Conservation (phyloP, 768 basidiomycete species). For the Butyriboletus loyo region DNA sequence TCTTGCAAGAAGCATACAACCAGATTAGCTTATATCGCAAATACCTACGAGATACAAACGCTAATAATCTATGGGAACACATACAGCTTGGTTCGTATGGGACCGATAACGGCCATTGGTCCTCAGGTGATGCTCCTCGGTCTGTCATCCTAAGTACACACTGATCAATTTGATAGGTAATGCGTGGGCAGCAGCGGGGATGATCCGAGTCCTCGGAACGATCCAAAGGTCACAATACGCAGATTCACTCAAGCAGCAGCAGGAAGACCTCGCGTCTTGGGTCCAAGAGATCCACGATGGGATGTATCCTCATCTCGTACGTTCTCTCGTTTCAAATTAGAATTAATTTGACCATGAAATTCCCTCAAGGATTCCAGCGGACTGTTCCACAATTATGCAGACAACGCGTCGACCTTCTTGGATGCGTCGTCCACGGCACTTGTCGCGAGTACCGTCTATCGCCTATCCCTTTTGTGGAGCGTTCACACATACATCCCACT, state of each 20-base stretch:
- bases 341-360: neutral
- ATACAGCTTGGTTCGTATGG: slow-evolving; percentile 53
- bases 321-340: slow-evolving; percentile 24
- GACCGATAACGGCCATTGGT: slow-evolving; percentile 73
- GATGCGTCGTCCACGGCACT: slow-evolving; percentile 75
- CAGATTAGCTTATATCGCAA: slow-evolving; percentile 72
- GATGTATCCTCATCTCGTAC: slow-evolving; percentile 60
- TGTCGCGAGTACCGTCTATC: slow-evolving; percentile 73
- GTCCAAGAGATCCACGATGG: slow-evolving; percentile 68
- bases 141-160: neutral
- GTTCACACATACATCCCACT: slow-evolving; percentile 48
- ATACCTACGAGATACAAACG: slow-evolving; percentile 51
- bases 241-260: slow-evolving; percentile 45
- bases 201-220: slow-evolving; percentile 77
- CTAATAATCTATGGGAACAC: slow-evolving; percentile 72
- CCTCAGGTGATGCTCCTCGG: slow-evolving; percentile 51
- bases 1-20: slow-evolving; percentile 62
- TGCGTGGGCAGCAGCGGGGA: slow-evolving; percentile 87
- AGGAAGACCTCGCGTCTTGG: slow-evolving; percentile 62
- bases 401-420: slow-evolving; percentile 55
- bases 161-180: slow-evolving; percentile 50
- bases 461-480: slow-evolving; percentile 54
- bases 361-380: slow-evolving; percentile 8
- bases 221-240: slow-evolving; percentile 61
- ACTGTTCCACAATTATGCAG: slow-evolving; percentile 69